Percentiles rank a stretch among this genome's conserved stretches.
Evolutionary conservation across 202 grass and related monocot species (phyloP).

Genomic region (Zoysia matrella): DNA sequence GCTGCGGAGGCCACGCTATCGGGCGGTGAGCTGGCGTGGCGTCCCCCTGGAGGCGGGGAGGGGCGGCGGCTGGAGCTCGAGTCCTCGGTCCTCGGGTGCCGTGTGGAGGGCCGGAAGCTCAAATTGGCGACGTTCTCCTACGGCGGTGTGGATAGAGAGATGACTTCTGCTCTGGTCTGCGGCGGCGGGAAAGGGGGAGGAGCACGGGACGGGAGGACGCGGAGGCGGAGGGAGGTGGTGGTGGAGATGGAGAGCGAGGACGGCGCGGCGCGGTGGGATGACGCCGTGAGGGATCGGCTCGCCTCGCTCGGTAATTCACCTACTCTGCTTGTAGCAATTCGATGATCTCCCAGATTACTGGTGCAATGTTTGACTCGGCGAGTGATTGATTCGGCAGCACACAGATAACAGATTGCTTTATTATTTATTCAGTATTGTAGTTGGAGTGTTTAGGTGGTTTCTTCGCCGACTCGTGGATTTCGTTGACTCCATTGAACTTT

Average conservation of each 20-base stretch:
- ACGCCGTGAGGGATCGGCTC: constrained; percentile 62
- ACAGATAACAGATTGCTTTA: neutral
- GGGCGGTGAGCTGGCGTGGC: constrained; percentile 64
- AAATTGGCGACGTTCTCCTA: constrained; percentile 50
- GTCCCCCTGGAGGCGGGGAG: constrained; percentile 26
- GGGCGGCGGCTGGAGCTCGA: constrained; percentile 57
- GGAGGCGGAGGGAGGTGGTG: constrained; percentile 49
- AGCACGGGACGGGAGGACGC: neutral
- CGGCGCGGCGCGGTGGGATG: constrained; percentile 60
- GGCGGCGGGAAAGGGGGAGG: constrained; percentile 18
- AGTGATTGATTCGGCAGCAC: constrained; percentile 34
- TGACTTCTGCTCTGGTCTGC: constrained; percentile 17
- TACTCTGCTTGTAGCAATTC: constrained; percentile 27
- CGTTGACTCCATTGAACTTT: constrained; percentile 43
- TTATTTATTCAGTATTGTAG: constrained; percentile 9
- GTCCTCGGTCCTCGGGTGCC: constrained; percentile 63
- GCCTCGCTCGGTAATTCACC: constrained; percentile 68
- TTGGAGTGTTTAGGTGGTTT: constrained; percentile 28
- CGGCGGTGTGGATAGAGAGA: constrained; percentile 19
- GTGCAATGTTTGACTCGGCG: neutral
- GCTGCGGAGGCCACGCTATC: constrained; percentile 56
- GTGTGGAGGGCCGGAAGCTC: constrained; percentile 54
- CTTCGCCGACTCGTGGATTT: neutral
- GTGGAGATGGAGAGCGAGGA: constrained; percentile 74
- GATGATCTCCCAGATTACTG: constrained; percentile 9